Conservation (phyloP, 345 rosid genomes). For the Crucihimalaya himalaica region DNA sequence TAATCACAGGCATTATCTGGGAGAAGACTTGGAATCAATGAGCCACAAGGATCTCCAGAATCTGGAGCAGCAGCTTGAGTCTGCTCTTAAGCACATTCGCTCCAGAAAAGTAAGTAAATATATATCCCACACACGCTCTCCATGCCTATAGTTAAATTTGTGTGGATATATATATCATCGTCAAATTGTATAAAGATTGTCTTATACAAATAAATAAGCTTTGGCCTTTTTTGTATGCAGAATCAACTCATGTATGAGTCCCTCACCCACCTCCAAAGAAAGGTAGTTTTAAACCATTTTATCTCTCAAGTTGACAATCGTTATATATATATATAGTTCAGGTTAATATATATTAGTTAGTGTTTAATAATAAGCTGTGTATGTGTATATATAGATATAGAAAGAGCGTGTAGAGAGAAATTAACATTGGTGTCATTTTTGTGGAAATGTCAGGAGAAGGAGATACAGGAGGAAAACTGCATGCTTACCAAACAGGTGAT, state of each 20-base stretch:
- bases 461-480: constrained; percentile 65
- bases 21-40: constrained; percentile 73
- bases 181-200: not conserved
- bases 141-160: not conserved
- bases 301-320: not conserved
- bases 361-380: not conserved
- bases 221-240: constrained; percentile 44
- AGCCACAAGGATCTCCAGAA: constrained; percentile 70
- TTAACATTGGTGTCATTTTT: constrained; percentile 8
- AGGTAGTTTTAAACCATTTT: constrained; percentile 45
- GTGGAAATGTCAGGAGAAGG: constrained; percentile 59
- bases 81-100: constrained; percentile 77
- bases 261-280: constrained; percentile 72
- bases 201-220: not conserved
- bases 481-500: constrained; percentile 67
- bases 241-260: constrained; percentile 85
- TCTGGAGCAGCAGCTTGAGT: constrained; percentile 89
- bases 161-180: constrained; percentile 1
- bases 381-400: not conserved
- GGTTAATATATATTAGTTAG: not conserved
- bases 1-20: constrained; percentile 68
- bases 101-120: constrained; percentile 53
- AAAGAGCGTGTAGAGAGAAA: not conserved
- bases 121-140: not conserved
- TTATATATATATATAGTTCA: not conserved